Conservation (phyloP, 2,329 filamentous ascomycete genomes). For the Trichophyton schoenleinii region DNA sequence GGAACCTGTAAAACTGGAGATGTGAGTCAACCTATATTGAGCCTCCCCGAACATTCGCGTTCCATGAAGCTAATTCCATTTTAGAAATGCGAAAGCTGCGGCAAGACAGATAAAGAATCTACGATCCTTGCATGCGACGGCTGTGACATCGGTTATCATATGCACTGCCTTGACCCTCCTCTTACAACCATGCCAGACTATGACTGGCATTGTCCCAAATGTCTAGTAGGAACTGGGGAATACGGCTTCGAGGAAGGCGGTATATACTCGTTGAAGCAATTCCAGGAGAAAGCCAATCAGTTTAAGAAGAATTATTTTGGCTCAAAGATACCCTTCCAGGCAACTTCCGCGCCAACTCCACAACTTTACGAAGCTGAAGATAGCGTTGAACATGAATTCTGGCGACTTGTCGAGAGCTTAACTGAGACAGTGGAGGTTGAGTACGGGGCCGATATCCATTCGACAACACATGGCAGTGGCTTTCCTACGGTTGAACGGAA, state of each 20-base stretch:
- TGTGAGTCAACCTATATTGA: conserved; percentile 26
- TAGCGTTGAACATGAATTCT: conserved; percentile 92
- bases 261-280: conserved; percentile 86
- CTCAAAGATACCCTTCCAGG: conserved; percentile 73
- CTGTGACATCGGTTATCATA: conserved; percentile 81
- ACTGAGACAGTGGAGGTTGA: conserved; percentile 96
- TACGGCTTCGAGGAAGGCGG: conserved; percentile 97
- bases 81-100: conserved; percentile 76
- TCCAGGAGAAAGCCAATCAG: conserved; percentile 87
- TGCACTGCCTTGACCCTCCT: conserved; percentile 76
- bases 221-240: conserved; percentile 87
- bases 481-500: conserved; percentile 91
- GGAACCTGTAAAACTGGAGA: conserved; percentile 47
- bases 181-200: conserved; percentile 62
- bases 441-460: conserved; percentile 96
- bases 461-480: conserved; percentile 91
- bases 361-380: conserved; percentile 78
- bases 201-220: conserved; percentile 94
- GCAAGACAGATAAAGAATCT: conserved; percentile 58
- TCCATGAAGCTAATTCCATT: background rate
- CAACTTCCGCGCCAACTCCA: conserved; percentile 57
- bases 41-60: background rate
- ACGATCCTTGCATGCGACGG: conserved; percentile 75
- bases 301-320: conserved; percentile 95
- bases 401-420: conserved; percentile 83